Evolutionary conservation across 495 filamentous ascomycete genomes (phyloP).

Genomic region (Podospora bellae-mahoneyi): DNA sequence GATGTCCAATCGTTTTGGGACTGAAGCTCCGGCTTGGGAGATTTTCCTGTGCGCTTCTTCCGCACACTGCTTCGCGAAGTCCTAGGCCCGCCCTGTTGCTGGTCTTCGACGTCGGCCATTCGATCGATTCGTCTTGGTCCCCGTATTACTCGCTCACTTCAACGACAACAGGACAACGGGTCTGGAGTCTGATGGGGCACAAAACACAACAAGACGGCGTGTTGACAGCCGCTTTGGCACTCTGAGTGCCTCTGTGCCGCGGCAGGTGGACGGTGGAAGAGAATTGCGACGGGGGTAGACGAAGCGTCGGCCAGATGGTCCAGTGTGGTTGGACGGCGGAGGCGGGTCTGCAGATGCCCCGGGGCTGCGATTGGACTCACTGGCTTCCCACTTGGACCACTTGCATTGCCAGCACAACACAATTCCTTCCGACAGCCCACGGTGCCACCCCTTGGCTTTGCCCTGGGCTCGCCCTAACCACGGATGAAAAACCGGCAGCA

Average conservation of each 20-base stretch:
- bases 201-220: background rate
- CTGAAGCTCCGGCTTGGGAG: slow-evolving; percentile 25
- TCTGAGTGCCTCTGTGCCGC: slow-evolving; percentile 10
- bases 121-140: slow-evolving; percentile 25
- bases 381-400: background rate
- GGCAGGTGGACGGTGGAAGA: slow-evolving; percentile 9
- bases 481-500: background rate
- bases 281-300: slow-evolving; percentile 20
- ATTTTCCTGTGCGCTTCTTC: slow-evolving; percentile 34
- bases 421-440: background rate
- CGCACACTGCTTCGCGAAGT: slow-evolving; percentile 29
- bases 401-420: slow-evolving; percentile 27
- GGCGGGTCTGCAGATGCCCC: slow-evolving; percentile 18
- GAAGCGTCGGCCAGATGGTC: slow-evolving; percentile 33
- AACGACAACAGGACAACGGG: slow-evolving; percentile 26
- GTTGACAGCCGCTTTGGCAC: slow-evolving; percentile 5
- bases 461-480: slow-evolving; percentile 5
- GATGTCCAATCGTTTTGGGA: slow-evolving; percentile 42
- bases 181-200: background rate
- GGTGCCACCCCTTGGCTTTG: background rate
- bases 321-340: slow-evolving; percentile 31
- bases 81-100: slow-evolving; percentile 29
- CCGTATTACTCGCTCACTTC: slow-evolving; percentile 17
- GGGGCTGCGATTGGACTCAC: slow-evolving; percentile 32
- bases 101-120: slow-evolving; percentile 41